Evolutionary conservation across 805 yeast species (phyloP).

Genomic region (Zygosaccharomyces bailii): DNA sequence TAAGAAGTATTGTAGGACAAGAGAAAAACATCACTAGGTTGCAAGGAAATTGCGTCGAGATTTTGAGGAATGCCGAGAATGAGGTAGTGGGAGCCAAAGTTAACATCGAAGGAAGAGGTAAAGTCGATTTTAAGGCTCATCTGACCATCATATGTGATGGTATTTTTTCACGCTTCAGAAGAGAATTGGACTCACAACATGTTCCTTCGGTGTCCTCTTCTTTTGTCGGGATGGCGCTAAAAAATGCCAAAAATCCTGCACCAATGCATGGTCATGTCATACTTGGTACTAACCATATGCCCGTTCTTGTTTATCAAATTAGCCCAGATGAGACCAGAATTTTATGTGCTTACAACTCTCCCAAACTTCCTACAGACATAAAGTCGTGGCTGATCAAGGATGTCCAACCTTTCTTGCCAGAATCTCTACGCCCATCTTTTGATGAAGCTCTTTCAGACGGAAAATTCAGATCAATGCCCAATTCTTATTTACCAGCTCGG

Average conservation of each 20-base stretch:
- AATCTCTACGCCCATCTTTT: conserved; percentile 62
- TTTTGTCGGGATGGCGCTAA: conserved; percentile 78
- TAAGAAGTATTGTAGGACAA: conserved; percentile 62
- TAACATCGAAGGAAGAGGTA: conserved; percentile 42
- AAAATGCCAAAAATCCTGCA: conserved; percentile 70
- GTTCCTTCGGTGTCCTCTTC: conserved; percentile 73
- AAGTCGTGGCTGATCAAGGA: conserved; percentile 53
- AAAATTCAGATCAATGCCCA: conserved; percentile 84
- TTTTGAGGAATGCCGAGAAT: conserved; percentile 52
- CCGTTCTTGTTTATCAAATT: conserved; percentile 84
- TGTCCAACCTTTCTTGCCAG: conserved; percentile 71
- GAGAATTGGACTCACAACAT: conserved; percentile 56
- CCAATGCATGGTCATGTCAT: conserved; percentile 86
- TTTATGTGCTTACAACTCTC: conserved; percentile 77
- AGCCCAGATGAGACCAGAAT: conserved; percentile 80
- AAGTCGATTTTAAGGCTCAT: conserved; percentile 50
- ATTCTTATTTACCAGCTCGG: conserved; percentile 81
- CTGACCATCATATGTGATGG: conserved; percentile 87
- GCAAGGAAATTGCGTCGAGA: conserved; percentile 77
- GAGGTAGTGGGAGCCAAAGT: conserved; percentile 77
- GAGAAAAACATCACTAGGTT: conserved; percentile 74
- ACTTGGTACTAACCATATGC: conserved; percentile 73
- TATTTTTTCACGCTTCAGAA: conserved; percentile 87
- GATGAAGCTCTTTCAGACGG: conserved; percentile 53
- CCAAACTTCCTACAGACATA: conserved; percentile 69